Evolutionary conservation across 345 rosid genomes (phyloP).

Genomic region (Salix arbutifolia): DNA sequence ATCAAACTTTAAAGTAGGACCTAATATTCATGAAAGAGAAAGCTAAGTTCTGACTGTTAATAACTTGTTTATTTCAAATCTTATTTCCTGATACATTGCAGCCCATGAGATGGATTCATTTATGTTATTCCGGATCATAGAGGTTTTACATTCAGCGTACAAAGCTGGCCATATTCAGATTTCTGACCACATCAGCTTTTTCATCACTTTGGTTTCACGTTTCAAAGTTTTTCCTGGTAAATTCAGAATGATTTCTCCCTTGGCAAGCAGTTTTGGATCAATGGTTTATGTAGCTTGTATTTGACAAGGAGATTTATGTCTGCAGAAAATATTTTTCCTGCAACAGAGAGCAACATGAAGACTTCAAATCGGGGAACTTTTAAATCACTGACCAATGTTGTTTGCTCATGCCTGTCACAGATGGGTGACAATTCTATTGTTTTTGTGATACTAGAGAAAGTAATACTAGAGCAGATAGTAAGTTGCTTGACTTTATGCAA

Average conservation of each 20-base stretch:
- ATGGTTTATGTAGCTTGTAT: constrained; percentile 3
- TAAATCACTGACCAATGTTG: constrained; percentile 37
- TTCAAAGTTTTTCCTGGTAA: constrained; percentile 63
- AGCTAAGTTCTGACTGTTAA: neutral
- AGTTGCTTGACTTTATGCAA: constrained; percentile 24
- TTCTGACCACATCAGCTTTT: constrained; percentile 63
- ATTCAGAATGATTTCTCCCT: constrained; percentile 7
- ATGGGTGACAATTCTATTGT: constrained; percentile 67
- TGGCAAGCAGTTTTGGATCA: constrained; percentile 1
- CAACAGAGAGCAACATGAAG: constrained; percentile 19
- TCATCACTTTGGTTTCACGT: constrained; percentile 52
- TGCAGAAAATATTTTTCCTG: constrained; percentile 42
- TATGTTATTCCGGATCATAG: constrained; percentile 50
- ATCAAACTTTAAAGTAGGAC: neutral
- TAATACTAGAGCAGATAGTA: constrained; percentile 54
- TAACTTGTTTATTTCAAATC: neutral
- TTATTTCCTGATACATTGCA: constrained; percentile 27
- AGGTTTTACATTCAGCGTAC: constrained; percentile 58
- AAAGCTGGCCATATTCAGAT: constrained; percentile 60
- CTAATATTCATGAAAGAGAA: constrained; percentile 1
- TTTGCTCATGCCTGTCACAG: constrained; percentile 51
- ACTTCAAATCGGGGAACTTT: constrained; percentile 39
- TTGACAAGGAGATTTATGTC: constrained; percentile 12
- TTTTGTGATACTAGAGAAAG: constrained; percentile 51
- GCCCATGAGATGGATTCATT: constrained; percentile 59